These are phyloP conservation scores for Phytophthora lateralis DNA, from an alignment of 352 stramenopile species.

Conservation along the genomic window DNA sequence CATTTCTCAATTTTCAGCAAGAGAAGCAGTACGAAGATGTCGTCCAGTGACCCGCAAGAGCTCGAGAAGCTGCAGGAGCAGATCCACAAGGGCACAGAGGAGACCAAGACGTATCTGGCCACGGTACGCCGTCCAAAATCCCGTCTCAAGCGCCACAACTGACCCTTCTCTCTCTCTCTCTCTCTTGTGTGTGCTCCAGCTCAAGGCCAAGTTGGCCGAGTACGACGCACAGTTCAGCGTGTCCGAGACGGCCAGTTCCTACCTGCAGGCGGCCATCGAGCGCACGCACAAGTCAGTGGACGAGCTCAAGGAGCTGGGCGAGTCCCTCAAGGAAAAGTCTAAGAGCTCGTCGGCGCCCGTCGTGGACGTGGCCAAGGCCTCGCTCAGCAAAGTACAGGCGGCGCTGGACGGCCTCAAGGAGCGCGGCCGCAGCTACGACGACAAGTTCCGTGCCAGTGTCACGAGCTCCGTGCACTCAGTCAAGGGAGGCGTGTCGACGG, in stretches of 20 bases:
- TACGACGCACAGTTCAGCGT: constrained; percentile 80
- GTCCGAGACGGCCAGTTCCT: constrained; percentile 68
- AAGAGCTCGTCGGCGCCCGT: constrained; percentile 54
- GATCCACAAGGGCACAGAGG: constrained; percentile 69
- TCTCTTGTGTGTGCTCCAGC: constrained; percentile 21
- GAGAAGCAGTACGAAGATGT: constrained; percentile 10
- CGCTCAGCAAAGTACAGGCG: constrained; percentile 57
- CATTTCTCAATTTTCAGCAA: constrained; percentile 10
- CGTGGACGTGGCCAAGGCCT: constrained; percentile 57
- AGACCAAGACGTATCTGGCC: constrained; percentile 78
- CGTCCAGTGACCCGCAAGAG: constrained; percentile 36
- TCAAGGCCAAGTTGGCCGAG: constrained; percentile 55
- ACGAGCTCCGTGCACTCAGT: constrained; percentile 49
- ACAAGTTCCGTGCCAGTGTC: constrained; percentile 58
- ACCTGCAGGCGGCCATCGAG: constrained; percentile 70
- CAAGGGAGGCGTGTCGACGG: constrained; percentile 44
- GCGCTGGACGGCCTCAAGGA: constrained; percentile 64
- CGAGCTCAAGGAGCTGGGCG: constrained; percentile 66
- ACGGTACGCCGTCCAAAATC: constrained; percentile 28
- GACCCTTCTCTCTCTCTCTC: not conserved
- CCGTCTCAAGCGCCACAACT: not conserved
- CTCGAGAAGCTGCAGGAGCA: constrained; percentile 72
- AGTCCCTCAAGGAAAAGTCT: constrained; percentile 58
- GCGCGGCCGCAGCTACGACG: constrained; percentile 68
- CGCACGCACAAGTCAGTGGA: constrained; percentile 74